Conservation (phyloP, 2,329 filamentous ascomycete genomes). For the Phaeophleospora eucalypticola region DNA sequence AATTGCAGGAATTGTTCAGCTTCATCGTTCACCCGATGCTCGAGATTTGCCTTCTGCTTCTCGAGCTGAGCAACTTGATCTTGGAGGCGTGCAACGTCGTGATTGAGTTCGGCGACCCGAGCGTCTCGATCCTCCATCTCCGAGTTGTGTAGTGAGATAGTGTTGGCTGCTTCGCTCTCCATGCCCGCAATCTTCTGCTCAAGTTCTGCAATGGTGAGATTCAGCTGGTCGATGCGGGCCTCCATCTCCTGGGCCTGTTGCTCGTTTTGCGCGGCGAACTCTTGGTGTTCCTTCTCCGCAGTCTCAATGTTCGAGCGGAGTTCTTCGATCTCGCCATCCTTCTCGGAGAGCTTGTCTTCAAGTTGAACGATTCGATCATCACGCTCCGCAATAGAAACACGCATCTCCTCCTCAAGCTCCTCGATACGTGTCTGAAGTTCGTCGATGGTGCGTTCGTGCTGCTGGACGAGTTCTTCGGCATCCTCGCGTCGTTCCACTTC, state of each 20-base stretch:
- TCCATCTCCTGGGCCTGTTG: conserved; percentile 25
- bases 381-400: conserved; percentile 24
- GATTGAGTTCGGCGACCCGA: conserved; percentile 31
- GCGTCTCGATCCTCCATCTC: conserved; percentile 33
- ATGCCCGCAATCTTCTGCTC: conserved; percentile 14
- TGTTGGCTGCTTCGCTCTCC: conserved; percentile 21
- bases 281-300: conserved; percentile 20
- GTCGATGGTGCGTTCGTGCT: conserved; percentile 33
- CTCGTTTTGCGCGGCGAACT: conserved; percentile 13
- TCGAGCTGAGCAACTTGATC: conserved; percentile 24
- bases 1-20: conserved; percentile 34
- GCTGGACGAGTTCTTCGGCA: conserved; percentile 35
- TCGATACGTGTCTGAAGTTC: conserved; percentile 36
- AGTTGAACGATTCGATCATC: conserved; percentile 30
- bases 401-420: conserved; percentile 30
- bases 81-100: conserved; percentile 19
- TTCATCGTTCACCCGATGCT: conserved; percentile 34
- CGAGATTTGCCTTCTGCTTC: conserved; percentile 29
- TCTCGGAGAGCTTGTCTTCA: conserved; percentile 23
- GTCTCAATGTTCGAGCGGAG: conserved; percentile 25
- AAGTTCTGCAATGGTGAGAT: conserved; percentile 21
- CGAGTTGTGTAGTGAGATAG: conserved; percentile 26
- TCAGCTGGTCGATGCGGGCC: conserved; percentile 24
- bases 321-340: conserved; percentile 25
- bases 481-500: conserved; percentile 38